Evolutionary conservation across 352 stramenopile genomes (phyloP), one percentile per base, ranked within the genome.

Genomic region (Globisporangium solare): DNA sequence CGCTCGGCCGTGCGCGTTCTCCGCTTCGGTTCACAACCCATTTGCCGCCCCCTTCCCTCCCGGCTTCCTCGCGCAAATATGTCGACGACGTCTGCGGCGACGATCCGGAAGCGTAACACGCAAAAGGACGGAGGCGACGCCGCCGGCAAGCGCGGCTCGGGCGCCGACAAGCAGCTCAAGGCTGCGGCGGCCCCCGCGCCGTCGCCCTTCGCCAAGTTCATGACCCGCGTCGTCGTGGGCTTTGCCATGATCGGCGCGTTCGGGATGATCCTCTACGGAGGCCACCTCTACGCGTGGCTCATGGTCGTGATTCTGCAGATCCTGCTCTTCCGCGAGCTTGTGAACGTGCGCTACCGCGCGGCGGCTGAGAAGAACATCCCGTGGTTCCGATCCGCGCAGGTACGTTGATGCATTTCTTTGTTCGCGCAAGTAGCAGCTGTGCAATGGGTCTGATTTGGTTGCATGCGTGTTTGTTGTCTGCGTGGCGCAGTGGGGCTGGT

Each of bases 271-370:
- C 68, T 90, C 42, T 92, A 92, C 62, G 79, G 79, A 45, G 83
- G 83, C 31, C 83, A 92, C 65, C 74, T 92, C 66, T 92, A 92
- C 67, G 78, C 77, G 18, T 90, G 78, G 83, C 64, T 78, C 47
- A 79, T 97, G 53, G 88, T 97, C 41, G 76, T 93, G 43, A 66
- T 96, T 20, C 70, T 93, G 31, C 85, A 97, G 68, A 86, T 88
- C 51, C 67, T 97, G 53, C 78, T 97, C 43, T 98, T 98, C 79
- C 89, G 89, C n/a, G 97, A 99, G 71, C 79, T 99, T 6, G 96
- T 99, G n/a, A 98, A 97, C 60, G 96, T 99, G 32, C 88, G 97
- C 2, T 99, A 99, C 76, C 89, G 92, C 58, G 86, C 82, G 4
- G 87, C 86, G 2, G 95, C 95, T 39, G 89, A 99, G 76, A 90